Evolutionary conservation across 106 monocot species (phyloP).

Genomic region (Dioscorea zingiberensis): DNA sequence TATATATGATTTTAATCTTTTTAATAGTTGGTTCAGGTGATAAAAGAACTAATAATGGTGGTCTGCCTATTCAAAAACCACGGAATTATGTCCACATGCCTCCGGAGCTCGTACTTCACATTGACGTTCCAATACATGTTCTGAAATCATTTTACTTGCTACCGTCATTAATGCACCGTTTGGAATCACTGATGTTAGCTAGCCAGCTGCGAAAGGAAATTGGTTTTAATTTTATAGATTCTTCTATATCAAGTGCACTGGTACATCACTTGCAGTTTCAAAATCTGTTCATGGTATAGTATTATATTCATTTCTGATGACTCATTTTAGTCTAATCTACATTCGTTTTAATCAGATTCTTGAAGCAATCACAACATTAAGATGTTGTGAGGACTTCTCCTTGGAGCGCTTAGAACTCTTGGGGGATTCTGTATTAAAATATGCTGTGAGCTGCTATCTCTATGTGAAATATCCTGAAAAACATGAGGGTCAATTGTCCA

Average conservation of each 20-base stretch:
- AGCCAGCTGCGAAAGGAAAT: slow-evolving; percentile 75
- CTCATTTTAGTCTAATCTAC: not conserved
- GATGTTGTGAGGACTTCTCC: slow-evolving; percentile 85
- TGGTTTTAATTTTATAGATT: slow-evolving; percentile 17
- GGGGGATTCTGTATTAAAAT: slow-evolving; percentile 95
- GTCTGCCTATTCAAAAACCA: slow-evolving; percentile 20
- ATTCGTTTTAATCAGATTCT: slow-evolving; percentile 54
- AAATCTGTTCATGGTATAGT: not conserved
- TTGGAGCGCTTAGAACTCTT: slow-evolving; percentile 85
- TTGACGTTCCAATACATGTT: slow-evolving; percentile 59
- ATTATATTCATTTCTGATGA: not conserved
- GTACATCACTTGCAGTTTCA: slow-evolving; percentile 29
- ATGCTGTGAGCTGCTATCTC: slow-evolving; percentile 66
- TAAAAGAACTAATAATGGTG: slow-evolving; percentile 11
- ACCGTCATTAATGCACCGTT: slow-evolving; percentile 87
- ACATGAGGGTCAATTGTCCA: slow-evolving; percentile 73
- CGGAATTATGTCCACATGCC: slow-evolving; percentile 63
- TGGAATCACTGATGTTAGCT: slow-evolving; percentile 80
- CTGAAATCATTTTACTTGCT: slow-evolving; percentile 82
- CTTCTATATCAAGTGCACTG: slow-evolving; percentile 48
- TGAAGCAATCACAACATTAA: slow-evolving; percentile 78
- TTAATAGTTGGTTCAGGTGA: slow-evolving; percentile 4
- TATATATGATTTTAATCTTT: not conserved
- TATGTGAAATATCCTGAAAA: slow-evolving; percentile 68
- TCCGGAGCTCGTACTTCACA: slow-evolving; percentile 78